These are phyloP conservation scores for Acrocalymma vagum DNA, from an alignment of 2,329 filamentous ascomycete genomes.

Conservation along the genomic window DNA sequence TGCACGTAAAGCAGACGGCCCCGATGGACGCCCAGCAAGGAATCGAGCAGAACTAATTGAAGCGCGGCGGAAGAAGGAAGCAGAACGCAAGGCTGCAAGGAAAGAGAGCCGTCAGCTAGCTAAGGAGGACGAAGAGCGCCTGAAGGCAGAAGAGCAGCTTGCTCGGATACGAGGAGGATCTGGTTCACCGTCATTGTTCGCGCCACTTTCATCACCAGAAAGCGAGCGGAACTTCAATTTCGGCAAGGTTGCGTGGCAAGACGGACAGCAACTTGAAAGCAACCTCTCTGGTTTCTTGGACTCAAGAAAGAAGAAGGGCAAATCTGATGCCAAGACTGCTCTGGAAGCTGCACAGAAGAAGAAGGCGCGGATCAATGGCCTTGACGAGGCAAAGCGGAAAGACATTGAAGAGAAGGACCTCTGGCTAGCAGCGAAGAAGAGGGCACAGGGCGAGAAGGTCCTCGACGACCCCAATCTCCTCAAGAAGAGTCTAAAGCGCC, in stretches of 20 bases:
- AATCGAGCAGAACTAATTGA: constrained; percentile 94
- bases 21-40: constrained; percentile 81
- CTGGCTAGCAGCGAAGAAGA: constrained; percentile 91
- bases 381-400: constrained; percentile 82
- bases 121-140: constrained; percentile 78
- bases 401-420: constrained; percentile 93
- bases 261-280: constrained; percentile 81
- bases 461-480: constrained; percentile 81
- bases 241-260: constrained; percentile 87
- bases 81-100: constrained; percentile 86
- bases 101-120: constrained; percentile 81
- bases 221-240: constrained; percentile 80
- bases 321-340: constrained; percentile 84
- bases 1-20: constrained; percentile 84
- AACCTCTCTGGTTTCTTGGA: constrained; percentile 70
- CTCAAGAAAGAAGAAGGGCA: constrained; percentile 79
- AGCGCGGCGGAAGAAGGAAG: constrained; percentile 84
- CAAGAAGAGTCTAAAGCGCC: constrained; percentile 94
- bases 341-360: constrained; percentile 88
- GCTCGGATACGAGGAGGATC: constrained; percentile 67
- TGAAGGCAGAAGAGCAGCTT: constrained; percentile 64
- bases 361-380: constrained; percentile 76
- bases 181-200: constrained; percentile 62
- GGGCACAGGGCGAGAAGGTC: constrained; percentile 88
- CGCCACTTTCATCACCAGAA: constrained; percentile 56